Conservation (phyloP, 768 basidiomycete species). For the Fomitopsis pulvina region DNA sequence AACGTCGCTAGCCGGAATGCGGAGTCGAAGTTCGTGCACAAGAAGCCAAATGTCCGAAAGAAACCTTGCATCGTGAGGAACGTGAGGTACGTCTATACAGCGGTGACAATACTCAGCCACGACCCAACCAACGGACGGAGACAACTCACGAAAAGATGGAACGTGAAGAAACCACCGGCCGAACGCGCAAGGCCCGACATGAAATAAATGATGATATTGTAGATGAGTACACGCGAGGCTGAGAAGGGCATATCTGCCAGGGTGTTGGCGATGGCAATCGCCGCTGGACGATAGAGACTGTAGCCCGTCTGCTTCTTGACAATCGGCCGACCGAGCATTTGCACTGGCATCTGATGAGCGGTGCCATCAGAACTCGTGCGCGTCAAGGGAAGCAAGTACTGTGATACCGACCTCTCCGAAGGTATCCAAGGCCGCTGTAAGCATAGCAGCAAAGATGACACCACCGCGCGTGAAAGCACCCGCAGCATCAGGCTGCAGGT, state of each 20-base stretch:
- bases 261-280: conserved; percentile 59
- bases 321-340: conserved; percentile 79
- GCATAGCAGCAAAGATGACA: conserved; percentile 65
- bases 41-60: conserved; percentile 67
- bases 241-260: conserved; percentile 68
- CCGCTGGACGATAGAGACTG: conserved; percentile 61
- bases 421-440: conserved; percentile 65
- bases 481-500: conserved; percentile 61
- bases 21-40: conserved; percentile 48
- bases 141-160: conserved; percentile 45
- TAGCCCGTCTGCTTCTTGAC: conserved; percentile 61
- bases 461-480: conserved; percentile 87
- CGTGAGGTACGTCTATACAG: conserved; percentile 40
- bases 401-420: conserved; percentile 52
- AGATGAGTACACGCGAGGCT: conserved; percentile 48
- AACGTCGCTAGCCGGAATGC: conserved; percentile 52
- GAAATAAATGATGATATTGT: conserved; percentile 65
- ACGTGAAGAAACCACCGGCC: conserved; percentile 43
- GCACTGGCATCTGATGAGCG: conserved; percentile 49
- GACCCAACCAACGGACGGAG: neutral
- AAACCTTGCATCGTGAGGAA: conserved; percentile 78
- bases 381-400: neutral
- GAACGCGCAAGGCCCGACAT: conserved; percentile 44
- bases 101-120: too few species aligned
- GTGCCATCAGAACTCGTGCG: neutral